phyloP scores from a whole-genome alignment of 2,329 filamentous ascomycete species.

The Claviceps africana region DNA sequence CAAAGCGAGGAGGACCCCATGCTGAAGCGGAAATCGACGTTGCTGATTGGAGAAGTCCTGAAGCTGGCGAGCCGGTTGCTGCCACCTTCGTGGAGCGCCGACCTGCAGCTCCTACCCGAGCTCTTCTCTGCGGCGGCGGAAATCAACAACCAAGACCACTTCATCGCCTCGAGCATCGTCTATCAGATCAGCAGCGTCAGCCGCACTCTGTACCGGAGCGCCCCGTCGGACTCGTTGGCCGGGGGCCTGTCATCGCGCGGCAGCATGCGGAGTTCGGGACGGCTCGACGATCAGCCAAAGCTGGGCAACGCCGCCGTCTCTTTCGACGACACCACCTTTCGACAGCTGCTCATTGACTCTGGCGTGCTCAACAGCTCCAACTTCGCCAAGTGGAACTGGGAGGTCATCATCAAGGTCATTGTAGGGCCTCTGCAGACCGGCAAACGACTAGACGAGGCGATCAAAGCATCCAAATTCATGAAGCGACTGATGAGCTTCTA shows the following conservation, averaged over 20 bases:
- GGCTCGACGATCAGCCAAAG: constrained; percentile 45
- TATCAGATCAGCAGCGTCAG: constrained; percentile 98
- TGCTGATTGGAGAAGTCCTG: constrained; percentile 81
- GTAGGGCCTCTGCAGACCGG: constrained; percentile 85
- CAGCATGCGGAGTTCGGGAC: constrained; percentile 32
- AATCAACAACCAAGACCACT: constrained; percentile 57
- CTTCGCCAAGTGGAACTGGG: constrained; percentile 95
- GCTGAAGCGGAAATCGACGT: constrained; percentile 74
- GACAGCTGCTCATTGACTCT: constrained; percentile 58
- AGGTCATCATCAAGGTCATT: constrained; percentile 76
- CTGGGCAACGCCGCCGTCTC: constrained; percentile 25
- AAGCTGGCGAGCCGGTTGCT: constrained; percentile 79
- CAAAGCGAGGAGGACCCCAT: constrained; percentile 53
- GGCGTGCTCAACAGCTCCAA: constrained; percentile 81
- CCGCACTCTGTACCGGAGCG: constrained; percentile 73
- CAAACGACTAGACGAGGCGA: constrained; percentile 84
- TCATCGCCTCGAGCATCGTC: constrained; percentile 75
- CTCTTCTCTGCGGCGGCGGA: constrained; percentile 64
- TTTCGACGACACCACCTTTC: constrained; percentile 48
- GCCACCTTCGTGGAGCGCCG: constrained; percentile 66
- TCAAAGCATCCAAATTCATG: constrained; percentile 90
- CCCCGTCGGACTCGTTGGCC: constrained; percentile 31
- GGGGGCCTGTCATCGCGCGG: constrained; percentile 27
- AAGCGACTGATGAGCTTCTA: constrained; percentile 92
- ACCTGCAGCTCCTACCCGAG: constrained; percentile 77